Evolutionary conservation across 2,329 filamentous ascomycete genomes (phyloP).

Genomic region (Fusarium clavum): DNA sequence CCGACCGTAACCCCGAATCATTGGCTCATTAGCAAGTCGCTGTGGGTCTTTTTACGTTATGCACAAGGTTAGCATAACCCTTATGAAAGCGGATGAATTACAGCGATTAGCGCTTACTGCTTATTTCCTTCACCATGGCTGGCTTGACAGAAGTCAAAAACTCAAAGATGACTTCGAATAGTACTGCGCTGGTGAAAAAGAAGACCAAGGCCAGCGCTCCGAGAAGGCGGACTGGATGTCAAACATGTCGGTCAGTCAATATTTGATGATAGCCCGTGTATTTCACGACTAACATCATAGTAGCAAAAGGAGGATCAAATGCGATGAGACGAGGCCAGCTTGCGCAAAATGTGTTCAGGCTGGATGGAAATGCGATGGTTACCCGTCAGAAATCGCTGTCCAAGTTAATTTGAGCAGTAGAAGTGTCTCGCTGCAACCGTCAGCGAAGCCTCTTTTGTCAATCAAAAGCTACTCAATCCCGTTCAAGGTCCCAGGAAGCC

Average conservation of each 20-base stretch:
- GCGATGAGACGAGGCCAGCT: slow-evolving; percentile 6
- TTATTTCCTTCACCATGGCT: background rate
- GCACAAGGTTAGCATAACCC: rapidly evolving
- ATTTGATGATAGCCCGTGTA: rapidly evolving
- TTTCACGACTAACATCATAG: background rate
- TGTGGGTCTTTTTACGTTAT: background rate
- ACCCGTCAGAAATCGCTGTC: background rate
- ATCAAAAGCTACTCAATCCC: slow-evolving; percentile 15
- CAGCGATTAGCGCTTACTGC: slow-evolving; percentile 15
- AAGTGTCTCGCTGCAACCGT: rapidly evolving
- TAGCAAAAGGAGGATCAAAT: slow-evolving; percentile 21
- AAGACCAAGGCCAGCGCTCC: slow-evolving; percentile 1
- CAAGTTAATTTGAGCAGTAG: no score
- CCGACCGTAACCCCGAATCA: rapidly evolving
- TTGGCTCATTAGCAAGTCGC: background rate
- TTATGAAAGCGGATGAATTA: background rate
- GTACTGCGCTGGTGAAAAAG: background rate
- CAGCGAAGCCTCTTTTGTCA: background rate
- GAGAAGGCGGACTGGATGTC: slow-evolving; percentile 11
- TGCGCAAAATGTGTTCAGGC: slow-evolving; percentile 7
- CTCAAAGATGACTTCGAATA: background rate
- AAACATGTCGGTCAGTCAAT: slow-evolving; percentile 10
- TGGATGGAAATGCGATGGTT: slow-evolving; percentile 18
- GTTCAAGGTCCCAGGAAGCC: slow-evolving; percentile 13
- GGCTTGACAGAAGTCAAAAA: background rate